Conservation (phyloP, 192 early-diverging fungal species). For the Mortierella alpina region DNA sequence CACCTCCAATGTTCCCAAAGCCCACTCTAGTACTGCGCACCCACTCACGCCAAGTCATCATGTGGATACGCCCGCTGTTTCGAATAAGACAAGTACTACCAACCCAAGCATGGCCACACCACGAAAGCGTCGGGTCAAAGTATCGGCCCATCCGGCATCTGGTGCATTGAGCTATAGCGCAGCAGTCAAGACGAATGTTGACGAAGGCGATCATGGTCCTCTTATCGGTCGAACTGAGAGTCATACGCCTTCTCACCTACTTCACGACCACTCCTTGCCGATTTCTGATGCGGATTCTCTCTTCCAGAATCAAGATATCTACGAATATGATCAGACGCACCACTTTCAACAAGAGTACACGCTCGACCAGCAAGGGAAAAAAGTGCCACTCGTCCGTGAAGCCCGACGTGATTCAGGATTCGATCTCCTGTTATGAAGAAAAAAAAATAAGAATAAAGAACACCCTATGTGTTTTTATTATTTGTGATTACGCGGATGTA, state of each 20-base stretch:
- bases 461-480: too few relatives aligned
- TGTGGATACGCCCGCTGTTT: neutral
- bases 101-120: neutral
- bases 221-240: conserved; percentile 4
- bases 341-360: conserved; percentile 17
- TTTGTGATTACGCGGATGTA: too few relatives aligned
- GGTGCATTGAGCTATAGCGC: conserved; percentile 12
- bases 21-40: too few relatives aligned
- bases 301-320: conserved; percentile 7
- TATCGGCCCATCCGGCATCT: neutral
- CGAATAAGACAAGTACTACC: neutral
- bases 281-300: neutral
- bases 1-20: neutral
- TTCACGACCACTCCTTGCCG: neutral
- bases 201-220: conserved; percentile 10
- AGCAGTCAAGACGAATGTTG: conserved; percentile 1
- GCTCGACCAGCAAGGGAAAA: conserved; percentile 20
- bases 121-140: too few relatives aligned
- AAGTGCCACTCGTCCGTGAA: conserved; percentile 5
- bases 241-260: neutral
- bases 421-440: conserved; percentile 11
- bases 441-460: too few relatives aligned
- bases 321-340: neutral
- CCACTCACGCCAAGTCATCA: too few relatives aligned
- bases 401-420: conserved; percentile 31